phyloP scores from a whole-genome alignment of 2,329 filamentous ascomycete genomes.

The Coniochaeta prunicola region DNA sequence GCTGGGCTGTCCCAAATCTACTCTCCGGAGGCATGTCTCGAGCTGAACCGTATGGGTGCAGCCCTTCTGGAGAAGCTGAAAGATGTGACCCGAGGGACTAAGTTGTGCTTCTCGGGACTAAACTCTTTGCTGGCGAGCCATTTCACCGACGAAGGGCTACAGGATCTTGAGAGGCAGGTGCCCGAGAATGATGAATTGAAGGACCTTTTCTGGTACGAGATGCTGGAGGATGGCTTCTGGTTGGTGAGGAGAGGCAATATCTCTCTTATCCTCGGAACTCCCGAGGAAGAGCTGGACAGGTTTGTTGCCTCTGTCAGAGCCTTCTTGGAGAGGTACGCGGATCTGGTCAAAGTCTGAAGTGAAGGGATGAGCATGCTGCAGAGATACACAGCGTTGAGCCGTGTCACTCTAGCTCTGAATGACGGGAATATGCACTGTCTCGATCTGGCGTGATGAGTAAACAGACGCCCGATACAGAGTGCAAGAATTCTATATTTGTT shows the following conservation, averaged over 20 bases:
- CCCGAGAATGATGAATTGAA: conserved; percentile 22
- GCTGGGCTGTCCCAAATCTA: conserved; percentile 19
- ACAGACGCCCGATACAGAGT: too few species aligned
- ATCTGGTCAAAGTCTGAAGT: not conserved
- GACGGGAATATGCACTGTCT: too few species aligned
- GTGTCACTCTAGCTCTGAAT: not conserved
- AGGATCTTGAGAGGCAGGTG: conserved; percentile 24
- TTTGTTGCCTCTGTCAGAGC: conserved; percentile 28
- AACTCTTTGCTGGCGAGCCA: conserved; percentile 18
- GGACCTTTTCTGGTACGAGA: conserved; percentile 38
- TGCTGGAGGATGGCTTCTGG: conserved; percentile 36
- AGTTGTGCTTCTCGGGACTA: conserved; percentile 16
- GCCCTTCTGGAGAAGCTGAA: conserved; percentile 13
- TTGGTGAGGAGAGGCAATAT: conserved; percentile 31
- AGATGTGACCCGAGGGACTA: conserved; percentile 11
- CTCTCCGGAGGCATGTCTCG: conserved; percentile 16
- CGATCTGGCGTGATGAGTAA: too few species aligned
- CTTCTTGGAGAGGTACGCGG: conserved; percentile 20
- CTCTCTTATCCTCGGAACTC: conserved; percentile 30
- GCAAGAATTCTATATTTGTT: not conserved
- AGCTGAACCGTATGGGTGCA: conserved; percentile 19
- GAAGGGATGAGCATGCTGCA: not conserved
- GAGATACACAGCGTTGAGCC: not conserved
- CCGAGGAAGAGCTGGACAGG: conserved; percentile 29
- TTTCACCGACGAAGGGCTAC: conserved; percentile 18